phyloP scores from a whole-genome alignment of 177 flowering plant species.

The Vitis hybrid region DNA sequence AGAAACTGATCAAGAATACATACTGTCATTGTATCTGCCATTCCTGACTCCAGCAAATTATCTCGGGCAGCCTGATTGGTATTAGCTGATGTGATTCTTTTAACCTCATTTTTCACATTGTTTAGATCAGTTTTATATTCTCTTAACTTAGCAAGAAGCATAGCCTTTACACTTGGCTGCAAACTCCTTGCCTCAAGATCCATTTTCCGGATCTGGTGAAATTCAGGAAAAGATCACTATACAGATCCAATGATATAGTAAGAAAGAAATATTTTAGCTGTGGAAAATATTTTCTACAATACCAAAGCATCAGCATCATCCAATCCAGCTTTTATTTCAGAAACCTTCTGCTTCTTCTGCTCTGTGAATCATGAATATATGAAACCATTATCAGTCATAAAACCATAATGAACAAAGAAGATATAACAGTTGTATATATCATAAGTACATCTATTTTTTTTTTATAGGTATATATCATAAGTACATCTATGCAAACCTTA shows the following conservation, averaged over 20 bases:
- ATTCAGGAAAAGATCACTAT: conserved; percentile 5
- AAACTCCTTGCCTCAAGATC: conserved; percentile 72
- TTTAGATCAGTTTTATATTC: conserved; percentile 64
- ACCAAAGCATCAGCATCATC: conserved; percentile 77
- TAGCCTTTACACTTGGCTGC: conserved; percentile 51
- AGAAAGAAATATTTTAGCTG: neutral
- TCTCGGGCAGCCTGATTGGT: conserved; percentile 53
- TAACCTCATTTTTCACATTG: conserved; percentile 61
- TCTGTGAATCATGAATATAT: conserved; percentile 35
- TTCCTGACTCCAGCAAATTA: conserved; percentile 60
- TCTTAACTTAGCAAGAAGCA: conserved; percentile 61
- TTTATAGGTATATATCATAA: neutral
- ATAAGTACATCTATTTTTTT: neutral
- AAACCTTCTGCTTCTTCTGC: conserved; percentile 66
- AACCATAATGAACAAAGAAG: neutral
- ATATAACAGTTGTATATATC: neutral
- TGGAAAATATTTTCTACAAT: conserved; percentile 5
- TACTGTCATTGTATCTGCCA: conserved; percentile 59
- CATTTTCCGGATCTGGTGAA: conserved; percentile 64
- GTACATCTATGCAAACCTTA: neutral
- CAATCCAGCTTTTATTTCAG: conserved; percentile 56
- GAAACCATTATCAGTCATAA: neutral
- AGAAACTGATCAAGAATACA: neutral
- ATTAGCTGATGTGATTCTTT: conserved; percentile 50
- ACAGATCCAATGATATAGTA: neutral